Percentiles rank a stretch among this genome's conserved stretches.
These are phyloP conservation scores for Euphorbia peplus DNA, from an alignment of 345 rosid species.

Conservation along the genomic window DNA sequence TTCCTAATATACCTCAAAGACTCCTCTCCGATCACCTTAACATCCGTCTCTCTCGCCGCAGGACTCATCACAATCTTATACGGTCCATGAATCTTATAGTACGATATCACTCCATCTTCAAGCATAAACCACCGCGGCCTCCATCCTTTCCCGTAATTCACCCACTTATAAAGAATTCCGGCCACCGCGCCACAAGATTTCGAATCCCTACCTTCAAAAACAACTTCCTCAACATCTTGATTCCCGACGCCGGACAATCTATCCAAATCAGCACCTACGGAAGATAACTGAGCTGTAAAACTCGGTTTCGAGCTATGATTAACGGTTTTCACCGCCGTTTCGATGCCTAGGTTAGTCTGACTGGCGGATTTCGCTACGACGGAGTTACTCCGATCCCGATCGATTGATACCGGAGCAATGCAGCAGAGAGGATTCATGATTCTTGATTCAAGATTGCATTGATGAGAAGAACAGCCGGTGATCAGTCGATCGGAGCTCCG, in stretches of 20 bases:
- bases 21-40: conserved; percentile 80
- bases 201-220: conserved; percentile 39
- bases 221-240: conserved; percentile 20
- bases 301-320: conserved; percentile 46
- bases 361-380: conserved; percentile 49
- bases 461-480: background rate
- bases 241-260: conserved; percentile 14
- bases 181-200: conserved; percentile 53
- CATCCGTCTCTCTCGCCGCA: conserved; percentile 49
- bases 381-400: conserved; percentile 71
- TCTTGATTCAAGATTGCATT: background rate
- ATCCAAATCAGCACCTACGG: conserved; percentile 44
- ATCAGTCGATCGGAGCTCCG: conserved; percentile 10
- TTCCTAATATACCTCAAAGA: conserved; percentile 75
- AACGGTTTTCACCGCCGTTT: conserved; percentile 31
- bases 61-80: conserved; percentile 76
- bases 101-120: conserved; percentile 80
- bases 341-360: conserved; percentile 45
- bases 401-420: conserved; percentile 99
- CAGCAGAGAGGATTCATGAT: conserved; percentile 97
- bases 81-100: conserved; percentile 91
- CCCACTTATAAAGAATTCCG: conserved; percentile 95
- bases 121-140: conserved; percentile 84
- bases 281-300: conserved; percentile 61
- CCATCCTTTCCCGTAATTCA: conserved; percentile 97